Percentiles rank a stretch among this genome's conserved stretches.
Evolutionary conservation across 2,329 filamentous ascomycete genomes (phyloP).

Genomic region (Bipolaris gigantea): DNA sequence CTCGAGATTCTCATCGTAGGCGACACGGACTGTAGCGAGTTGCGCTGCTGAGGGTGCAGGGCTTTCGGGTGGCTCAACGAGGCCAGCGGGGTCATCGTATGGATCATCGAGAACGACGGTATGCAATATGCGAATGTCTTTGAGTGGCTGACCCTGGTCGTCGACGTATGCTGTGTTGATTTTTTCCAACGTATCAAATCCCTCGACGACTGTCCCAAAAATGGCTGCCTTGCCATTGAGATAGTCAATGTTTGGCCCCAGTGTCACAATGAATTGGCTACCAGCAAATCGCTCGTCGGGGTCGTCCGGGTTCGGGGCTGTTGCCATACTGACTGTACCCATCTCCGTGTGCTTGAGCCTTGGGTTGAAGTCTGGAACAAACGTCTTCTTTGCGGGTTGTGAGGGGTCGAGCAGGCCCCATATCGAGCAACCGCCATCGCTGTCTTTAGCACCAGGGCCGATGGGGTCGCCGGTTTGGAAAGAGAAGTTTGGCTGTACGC

Average conservation of each 20-base stretch:
- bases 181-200: slow-evolving; percentile 90
- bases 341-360: slow-evolving; percentile 87
- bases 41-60: slow-evolving; percentile 83
- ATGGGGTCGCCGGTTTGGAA: slow-evolving; percentile 96
- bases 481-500: slow-evolving; percentile 90
- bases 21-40: slow-evolving; percentile 87
- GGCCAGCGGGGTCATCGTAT: slow-evolving; percentile 75
- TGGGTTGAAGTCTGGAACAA: slow-evolving; percentile 79
- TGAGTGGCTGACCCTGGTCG: slow-evolving; percentile 79
- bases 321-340: slow-evolving; percentile 98
- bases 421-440: slow-evolving; percentile 90
- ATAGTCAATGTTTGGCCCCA: slow-evolving; percentile 86
- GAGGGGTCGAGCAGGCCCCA: slow-evolving; percentile 76
- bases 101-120: slow-evolving; percentile 91
- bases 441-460: slow-evolving; percentile 78
- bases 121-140: slow-evolving; percentile 93
- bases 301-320: slow-evolving; percentile 72
- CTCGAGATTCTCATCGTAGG: slow-evolving; percentile 80
- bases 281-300: slow-evolving; percentile 80
- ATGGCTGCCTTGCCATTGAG: slow-evolving; percentile 92
- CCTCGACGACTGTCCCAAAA: slow-evolving; percentile 94
- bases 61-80: slow-evolving; percentile 76
- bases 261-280: slow-evolving; percentile 91
- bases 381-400: slow-evolving; percentile 68
- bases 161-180: slow-evolving; percentile 90